Base-by-base conservation (phyloP, 176 grass and related monocot genomes). In the Avena insularis region DNA sequence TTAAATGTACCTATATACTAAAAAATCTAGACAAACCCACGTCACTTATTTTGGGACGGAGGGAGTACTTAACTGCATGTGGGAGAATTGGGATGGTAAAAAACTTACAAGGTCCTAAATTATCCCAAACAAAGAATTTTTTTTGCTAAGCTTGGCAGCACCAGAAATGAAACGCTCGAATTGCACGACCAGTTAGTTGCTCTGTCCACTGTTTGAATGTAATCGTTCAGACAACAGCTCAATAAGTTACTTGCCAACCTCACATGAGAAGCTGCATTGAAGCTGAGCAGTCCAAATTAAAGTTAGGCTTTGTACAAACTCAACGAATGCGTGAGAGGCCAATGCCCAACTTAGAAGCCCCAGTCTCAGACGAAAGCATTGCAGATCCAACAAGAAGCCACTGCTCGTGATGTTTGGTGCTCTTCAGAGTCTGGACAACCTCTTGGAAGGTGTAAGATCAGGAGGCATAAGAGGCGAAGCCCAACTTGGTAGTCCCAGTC, bases 351-450 rank as follows among this genome's bases (percentile, higher is more conserved):
- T 75, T 88, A 43, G 33, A 88, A 47, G 67, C 66, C 8, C 71
- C 57, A 77, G 82, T 50, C 43, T 65, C 65, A 83, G n/a, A 86
- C 49, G 71, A 77, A 74, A 45, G 16, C 29, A 76, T 88, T 9
- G 84, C 82, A 23, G 61, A 71, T 79, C 85, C 56, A 54, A 48
- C 64, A 93, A 63, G 36, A 85, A 72, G 71, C 66, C 64, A n/a
- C 15, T 83, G 61, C 46, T 79, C 36, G 61, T 90, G 50, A 38
- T 86, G 43, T 53, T 86, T 15, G 11, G 20, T 84, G 20, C 51
- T 45, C 51, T 45, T 48, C 40, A 43, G 40, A 43, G 40, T 43
- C 40, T 48, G 46, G 46, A 48, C 51, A 54, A 54, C 51, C 51
- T 54, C 51, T 6, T 4, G 51, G 9, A 54, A 54, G 14, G 14